Conservation (phyloP, 2,329 filamentous ascomycete genomes). For the Monosporascus ibericus region DNA sequence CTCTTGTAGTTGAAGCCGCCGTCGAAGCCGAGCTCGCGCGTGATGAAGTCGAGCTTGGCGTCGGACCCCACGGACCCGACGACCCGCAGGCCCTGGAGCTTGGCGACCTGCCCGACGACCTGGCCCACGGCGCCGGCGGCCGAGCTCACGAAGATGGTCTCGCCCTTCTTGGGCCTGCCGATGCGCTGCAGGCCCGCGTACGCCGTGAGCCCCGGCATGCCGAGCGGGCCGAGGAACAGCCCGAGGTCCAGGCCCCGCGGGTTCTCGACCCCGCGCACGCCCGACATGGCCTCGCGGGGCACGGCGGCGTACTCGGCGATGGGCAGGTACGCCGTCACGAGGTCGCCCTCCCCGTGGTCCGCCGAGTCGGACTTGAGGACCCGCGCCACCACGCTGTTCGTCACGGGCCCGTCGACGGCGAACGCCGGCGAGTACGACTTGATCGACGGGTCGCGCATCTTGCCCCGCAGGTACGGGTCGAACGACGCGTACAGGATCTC, state of each 20-base stretch:
- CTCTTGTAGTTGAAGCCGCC: slow-evolving; percentile 77
- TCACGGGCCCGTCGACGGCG: slow-evolving; percentile 52
- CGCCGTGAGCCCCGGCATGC: slow-evolving; percentile 73
- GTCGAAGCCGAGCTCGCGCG: slow-evolving; percentile 64
- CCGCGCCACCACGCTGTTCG: slow-evolving; percentile 53
- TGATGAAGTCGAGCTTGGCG: slow-evolving; percentile 67
- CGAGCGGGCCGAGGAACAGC: slow-evolving; percentile 62
- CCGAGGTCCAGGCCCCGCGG: slow-evolving; percentile 54
- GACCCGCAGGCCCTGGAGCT: slow-evolving; percentile 67
- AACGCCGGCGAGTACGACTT: slow-evolving; percentile 60
- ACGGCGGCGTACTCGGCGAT: slow-evolving; percentile 60
- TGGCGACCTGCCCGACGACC: slow-evolving; percentile 69
- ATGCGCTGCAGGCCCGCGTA: slow-evolving; percentile 71
- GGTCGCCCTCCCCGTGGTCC: slow-evolving; percentile 56
- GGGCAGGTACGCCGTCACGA: slow-evolving; percentile 46
- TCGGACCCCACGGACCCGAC: slow-evolving; percentile 73
- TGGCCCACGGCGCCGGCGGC: slow-evolving; percentile 71
- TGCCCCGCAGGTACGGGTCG: slow-evolving; percentile 68
- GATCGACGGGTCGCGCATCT: slow-evolving; percentile 52
- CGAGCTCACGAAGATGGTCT: slow-evolving; percentile 72
- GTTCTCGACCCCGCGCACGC: slow-evolving; percentile 54
- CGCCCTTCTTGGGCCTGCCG: slow-evolving; percentile 66
- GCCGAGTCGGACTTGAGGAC: slow-evolving; percentile 59
- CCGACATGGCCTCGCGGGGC: slow-evolving; percentile 30
- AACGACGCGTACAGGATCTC: slow-evolving; percentile 64